Conservation (phyloP, 169 alveolate species). For the Miamiensis avidus region DNA sequence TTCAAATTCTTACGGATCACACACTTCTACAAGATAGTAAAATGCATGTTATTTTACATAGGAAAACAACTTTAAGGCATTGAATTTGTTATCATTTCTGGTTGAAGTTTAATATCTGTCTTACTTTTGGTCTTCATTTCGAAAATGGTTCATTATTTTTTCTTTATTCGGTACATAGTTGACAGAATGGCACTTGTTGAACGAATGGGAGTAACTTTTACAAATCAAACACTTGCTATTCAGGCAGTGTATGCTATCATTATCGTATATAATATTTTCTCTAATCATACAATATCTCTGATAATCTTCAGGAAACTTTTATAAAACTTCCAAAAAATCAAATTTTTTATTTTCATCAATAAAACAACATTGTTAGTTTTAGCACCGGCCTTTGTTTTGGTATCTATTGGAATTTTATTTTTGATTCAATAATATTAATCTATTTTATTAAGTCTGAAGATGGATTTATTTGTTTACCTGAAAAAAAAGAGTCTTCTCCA, state of each 20-base stretch:
- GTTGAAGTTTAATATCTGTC: background rate
- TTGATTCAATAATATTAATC: background rate
- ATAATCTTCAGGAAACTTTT: constrained; percentile 6
- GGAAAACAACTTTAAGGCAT: background rate
- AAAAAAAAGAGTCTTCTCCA: constrained; percentile 17
- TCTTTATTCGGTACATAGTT: constrained; percentile 21
- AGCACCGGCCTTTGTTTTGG: background rate
- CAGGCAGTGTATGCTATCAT: background rate
- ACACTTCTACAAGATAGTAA: background rate
- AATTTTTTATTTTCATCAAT: constrained; percentile 2
- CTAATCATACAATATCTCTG: background rate
- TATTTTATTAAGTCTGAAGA: background rate
- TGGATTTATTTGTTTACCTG: background rate
- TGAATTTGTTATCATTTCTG: background rate
- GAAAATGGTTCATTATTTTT: background rate
- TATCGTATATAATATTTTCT: background rate
- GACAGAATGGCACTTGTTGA: background rate
- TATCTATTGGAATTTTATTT: background rate
- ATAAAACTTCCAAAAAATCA: constrained; percentile 11
- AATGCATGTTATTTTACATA: background rate
- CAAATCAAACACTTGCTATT: constrained; percentile 8
- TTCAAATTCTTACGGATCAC: background rate
- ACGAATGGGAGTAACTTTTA: constrained; percentile 1
- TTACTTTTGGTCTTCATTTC: background rate
- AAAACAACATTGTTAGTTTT: constrained; percentile 9